Base-by-base conservation (phyloP, 352 stramenopile genomes). In the Phytophthora nicotianae region DNA sequence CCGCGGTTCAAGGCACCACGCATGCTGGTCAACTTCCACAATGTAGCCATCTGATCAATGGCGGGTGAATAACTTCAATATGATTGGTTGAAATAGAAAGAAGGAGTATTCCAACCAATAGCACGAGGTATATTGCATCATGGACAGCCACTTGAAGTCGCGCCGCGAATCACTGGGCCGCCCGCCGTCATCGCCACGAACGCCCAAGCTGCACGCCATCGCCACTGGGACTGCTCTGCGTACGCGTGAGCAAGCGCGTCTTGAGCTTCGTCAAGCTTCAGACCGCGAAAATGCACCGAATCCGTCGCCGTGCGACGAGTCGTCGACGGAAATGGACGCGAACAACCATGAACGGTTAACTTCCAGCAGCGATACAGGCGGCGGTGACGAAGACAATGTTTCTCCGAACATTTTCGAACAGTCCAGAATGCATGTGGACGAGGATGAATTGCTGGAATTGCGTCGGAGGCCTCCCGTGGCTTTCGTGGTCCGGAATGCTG, bases 401-500 rank as follows among this genome's bases (percentile, higher is more conserved):
- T 8, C 24, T 23, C 4, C 27, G n/a, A 50, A 6, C 24, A 24
- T 51, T 2, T 83, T 72, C 32, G 53, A 68, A 29, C 43, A 73
- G n/a, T 86, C 74, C 10, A 53, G 67, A 5, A 54, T 59, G 23
- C 78, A 80, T 43, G 74, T 78, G 33, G 65, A 77, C 14, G 52
- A 63, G 0, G 33, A 49, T 5, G 47, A 71, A 42, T 56, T 85
- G 4, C 50, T 58, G 10, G 58, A 72, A 52, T 55, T 88, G 20
- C 74, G 76, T 50, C 58, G 52, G 24, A 67, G 62, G 14, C 72
- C 79, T 27, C 41, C 75, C 0, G 68, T 89, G 46, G 54, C 68
- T 10, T 81, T 89, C 41, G 50, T 72, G 8, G 73, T 87, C 8
- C 67, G 69, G 10, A 84, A 83, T 26, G 32, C 52, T 4, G 50